phyloP scores from a whole-genome alignment of 495 filamentous ascomycete genomes.

The Tricharina praecox region DNA sequence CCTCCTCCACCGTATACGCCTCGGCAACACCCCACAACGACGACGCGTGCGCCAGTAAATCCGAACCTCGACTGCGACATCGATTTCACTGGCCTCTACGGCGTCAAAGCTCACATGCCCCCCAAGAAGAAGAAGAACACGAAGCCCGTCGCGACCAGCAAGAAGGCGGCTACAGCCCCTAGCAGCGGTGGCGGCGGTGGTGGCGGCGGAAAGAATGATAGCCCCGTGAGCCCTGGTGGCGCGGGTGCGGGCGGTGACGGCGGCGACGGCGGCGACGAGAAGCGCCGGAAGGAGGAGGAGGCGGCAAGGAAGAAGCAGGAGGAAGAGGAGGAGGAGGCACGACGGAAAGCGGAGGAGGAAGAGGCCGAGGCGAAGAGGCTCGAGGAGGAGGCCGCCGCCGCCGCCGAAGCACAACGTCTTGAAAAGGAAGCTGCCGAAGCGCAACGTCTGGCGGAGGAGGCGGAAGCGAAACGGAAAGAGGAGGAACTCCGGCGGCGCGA shows the following conservation, averaged over 20 bases:
- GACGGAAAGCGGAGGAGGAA: not conserved
- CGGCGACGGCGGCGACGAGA: not conserved
- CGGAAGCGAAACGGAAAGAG: not conserved
- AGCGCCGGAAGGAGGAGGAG: not conserved
- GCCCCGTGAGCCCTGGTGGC: not conserved
- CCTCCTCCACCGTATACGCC: not conserved
- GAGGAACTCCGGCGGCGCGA: not conserved
- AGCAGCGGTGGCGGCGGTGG: not conserved
- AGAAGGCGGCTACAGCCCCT: no score
- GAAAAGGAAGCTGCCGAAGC: no score
- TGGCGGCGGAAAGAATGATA: not conserved
- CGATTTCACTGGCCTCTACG: not conserved
- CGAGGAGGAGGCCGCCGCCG: not conserved
- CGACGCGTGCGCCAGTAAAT: not conserved
- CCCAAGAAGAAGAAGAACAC: not conserved
- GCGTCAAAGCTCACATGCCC: not conserved
- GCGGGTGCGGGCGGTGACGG: not conserved
- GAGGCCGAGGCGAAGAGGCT: not conserved
- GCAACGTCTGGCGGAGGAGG: not conserved
- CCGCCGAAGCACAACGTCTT: not conserved
- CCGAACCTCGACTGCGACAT: not conserved
- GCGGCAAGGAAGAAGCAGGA: not conserved
- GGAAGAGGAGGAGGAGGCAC: constrained; percentile 1
- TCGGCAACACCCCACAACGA: not conserved
- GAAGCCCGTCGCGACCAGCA: no score